Evolutionary conservation across 1,284 basidiomycete genomes (phyloP), one percentile per base, ranked within the genome.

Genomic region (Moniliophthora roreri): DNA sequence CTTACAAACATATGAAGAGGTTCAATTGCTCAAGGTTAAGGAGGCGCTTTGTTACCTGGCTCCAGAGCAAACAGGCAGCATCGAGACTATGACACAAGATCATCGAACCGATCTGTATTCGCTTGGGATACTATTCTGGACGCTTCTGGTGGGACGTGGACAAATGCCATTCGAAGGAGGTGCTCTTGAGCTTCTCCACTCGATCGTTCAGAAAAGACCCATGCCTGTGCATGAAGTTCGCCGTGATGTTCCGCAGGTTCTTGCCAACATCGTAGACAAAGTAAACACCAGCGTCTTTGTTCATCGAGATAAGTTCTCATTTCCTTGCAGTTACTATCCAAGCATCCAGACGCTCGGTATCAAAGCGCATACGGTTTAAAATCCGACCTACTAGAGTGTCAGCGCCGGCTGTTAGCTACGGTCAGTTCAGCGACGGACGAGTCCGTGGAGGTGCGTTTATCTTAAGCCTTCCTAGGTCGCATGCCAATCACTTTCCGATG

Each of bases 201-300:
- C 84, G 2, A 84, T 87, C 47, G 84, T 85, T 32, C 84, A 87
- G 63, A 85, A 83, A 60, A 69, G 82, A 13, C 83, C 85, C 0
- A 85, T 85, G 79, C 83, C 82, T 11, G 85, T 88, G 5, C 85
- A 87, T 59, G 85, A 88, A 64, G 81, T 87, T n/a, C 74, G 86
- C 42, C 71, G 84, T 49, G 86, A 89, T 62, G 76, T 87, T 3
- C 86, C 86, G 2, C 81, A 83, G 58, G 85, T 88, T 18, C 67
- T 89, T n/a, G 83, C 84, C 2, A 70, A 75, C 52, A 85, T 89
- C 44, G 79, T 89, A 53, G 84, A 87, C 60, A 87, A 85, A 72
- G 84, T 79, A 56, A 36, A 68, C 53, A 48, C 16, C 18, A 9
- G 40, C 23, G n/a, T 13, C 20, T 41, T 18, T 50, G n/a, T n/a